These are phyloP conservation scores for Aspergillus terreus DNA, from an alignment of 2,329 filamentous ascomycete species.

Conservation along the genomic window DNA sequence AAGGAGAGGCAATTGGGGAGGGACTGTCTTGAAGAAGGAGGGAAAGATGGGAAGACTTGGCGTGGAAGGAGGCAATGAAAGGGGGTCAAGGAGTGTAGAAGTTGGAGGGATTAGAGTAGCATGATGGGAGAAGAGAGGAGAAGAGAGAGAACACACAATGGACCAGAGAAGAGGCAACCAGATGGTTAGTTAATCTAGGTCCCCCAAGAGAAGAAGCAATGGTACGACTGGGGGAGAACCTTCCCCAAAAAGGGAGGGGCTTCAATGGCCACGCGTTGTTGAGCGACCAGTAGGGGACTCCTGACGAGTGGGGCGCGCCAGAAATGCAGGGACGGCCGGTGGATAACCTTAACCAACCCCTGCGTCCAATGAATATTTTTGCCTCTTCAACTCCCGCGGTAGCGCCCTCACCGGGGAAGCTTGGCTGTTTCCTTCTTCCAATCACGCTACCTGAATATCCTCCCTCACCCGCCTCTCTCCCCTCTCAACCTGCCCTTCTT, in stretches of 20 bases:
- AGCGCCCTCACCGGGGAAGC: constrained; percentile 12
- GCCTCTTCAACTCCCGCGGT: not conserved
- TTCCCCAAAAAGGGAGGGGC: too few relatives aligned
- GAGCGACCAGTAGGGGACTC: not conserved
- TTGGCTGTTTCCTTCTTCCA: constrained; percentile 8
- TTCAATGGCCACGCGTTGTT: constrained; percentile 10
- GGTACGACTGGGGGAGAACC: too few relatives aligned
- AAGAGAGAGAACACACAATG: not conserved
- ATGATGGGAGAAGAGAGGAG: not conserved
- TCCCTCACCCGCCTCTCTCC: not conserved
- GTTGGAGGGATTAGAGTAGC: not conserved
- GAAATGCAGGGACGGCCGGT: not conserved
- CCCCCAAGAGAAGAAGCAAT: too few relatives aligned
- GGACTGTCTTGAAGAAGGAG: not conserved
- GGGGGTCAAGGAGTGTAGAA: not conserved
- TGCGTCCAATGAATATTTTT: too few relatives aligned
- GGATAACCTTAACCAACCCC: not conserved
- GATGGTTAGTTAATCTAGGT: too few relatives aligned
- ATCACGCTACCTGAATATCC: not conserved
- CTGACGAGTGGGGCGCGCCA: not conserved
- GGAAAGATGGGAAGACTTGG: not conserved
- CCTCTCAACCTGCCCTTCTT: not conserved
- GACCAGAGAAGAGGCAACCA: not conserved
- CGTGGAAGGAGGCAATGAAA: not conserved
- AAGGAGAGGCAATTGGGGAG: not conserved